Conservation (phyloP, 352 stramenopile species). For the Phytophthora cajani region DNA sequence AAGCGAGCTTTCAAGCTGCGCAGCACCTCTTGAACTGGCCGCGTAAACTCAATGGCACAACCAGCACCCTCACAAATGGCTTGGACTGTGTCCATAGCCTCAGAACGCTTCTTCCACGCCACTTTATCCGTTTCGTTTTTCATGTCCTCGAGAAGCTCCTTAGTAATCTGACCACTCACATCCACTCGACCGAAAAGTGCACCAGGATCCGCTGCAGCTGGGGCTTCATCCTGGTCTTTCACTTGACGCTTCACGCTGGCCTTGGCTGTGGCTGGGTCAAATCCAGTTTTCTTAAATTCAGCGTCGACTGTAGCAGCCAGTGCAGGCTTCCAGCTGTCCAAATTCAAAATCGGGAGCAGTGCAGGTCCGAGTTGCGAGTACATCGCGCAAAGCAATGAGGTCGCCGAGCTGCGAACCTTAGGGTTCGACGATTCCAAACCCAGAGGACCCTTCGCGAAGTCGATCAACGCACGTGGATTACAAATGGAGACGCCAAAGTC, state of each 20-base stretch:
- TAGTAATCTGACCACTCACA: constrained; percentile 83
- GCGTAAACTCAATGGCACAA: constrained; percentile 86
- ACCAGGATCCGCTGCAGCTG: constrained; percentile 49
- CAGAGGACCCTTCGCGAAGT: constrained; percentile 75
- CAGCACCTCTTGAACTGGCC: constrained; percentile 79
- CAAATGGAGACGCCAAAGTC: constrained; percentile 82
- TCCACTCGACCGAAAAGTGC: constrained; percentile 80
- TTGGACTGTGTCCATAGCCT: constrained; percentile 83
- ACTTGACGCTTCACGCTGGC: constrained; percentile 70
- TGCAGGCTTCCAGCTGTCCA: constrained; percentile 88
- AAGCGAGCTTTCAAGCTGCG: constrained; percentile 79
- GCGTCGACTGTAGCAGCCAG: constrained; percentile 75
- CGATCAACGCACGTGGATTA: constrained; percentile 73
- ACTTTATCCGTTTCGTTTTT: constrained; percentile 87
- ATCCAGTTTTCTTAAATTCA: constrained; percentile 87
- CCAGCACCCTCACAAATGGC: constrained; percentile 79
- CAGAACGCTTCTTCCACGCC: constrained; percentile 85
- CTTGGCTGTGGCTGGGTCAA: constrained; percentile 64
- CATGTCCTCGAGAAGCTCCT: constrained; percentile 87
- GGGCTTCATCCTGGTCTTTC: constrained; percentile 66
- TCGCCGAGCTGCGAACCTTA: constrained; percentile 76
- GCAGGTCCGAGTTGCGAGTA: constrained; percentile 86
- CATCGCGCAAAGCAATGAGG: constrained; percentile 74
- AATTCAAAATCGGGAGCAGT: constrained; percentile 77
- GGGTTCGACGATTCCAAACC: constrained; percentile 83